A percentile compares a stretch with the other conserved stretches of the same genome.
These are phyloP conservation scores for Ambrosiella beaveri DNA, from an alignment of 2,329 filamentous ascomycete genomes.

Conservation along the genomic window DNA sequence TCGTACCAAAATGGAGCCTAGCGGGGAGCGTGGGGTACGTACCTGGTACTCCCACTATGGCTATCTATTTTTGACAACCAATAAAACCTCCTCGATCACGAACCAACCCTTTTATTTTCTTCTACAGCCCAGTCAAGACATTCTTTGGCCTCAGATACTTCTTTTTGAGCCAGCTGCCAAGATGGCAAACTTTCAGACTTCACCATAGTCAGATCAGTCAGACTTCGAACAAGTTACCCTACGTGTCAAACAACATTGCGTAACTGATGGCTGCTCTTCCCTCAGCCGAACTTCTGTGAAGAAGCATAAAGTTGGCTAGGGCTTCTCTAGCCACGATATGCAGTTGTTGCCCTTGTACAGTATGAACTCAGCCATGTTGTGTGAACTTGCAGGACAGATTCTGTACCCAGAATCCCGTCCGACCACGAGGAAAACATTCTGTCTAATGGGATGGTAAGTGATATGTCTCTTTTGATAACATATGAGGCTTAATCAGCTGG, in stretches of 20 bases:
- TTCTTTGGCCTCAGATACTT: not conserved
- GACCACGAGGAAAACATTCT: not conserved
- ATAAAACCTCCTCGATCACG: not conserved
- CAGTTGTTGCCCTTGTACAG: no score
- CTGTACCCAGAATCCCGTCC: not conserved
- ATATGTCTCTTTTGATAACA: not conserved
- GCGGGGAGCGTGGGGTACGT: not conserved
- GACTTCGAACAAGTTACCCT: not conserved
- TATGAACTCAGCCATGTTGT: no score
- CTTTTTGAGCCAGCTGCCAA: not conserved
- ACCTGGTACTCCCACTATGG: not conserved
- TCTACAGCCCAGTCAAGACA: no score
- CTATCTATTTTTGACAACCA: not conserved
- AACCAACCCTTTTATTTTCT: no score
- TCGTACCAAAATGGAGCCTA: not conserved
- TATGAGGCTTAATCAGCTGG: not conserved
- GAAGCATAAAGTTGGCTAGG: not conserved
- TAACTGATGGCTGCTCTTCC: not conserved
- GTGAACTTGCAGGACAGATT: no score
- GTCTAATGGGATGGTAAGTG: not conserved
- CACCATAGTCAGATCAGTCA: not conserved
- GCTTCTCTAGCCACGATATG: no score
- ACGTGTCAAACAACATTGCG: not conserved
- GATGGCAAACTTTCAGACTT: not conserved
- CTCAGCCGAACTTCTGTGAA: not conserved